Conservation (phyloP, 768 basidiomycete species). For the Suillus tomentosus region DNA sequence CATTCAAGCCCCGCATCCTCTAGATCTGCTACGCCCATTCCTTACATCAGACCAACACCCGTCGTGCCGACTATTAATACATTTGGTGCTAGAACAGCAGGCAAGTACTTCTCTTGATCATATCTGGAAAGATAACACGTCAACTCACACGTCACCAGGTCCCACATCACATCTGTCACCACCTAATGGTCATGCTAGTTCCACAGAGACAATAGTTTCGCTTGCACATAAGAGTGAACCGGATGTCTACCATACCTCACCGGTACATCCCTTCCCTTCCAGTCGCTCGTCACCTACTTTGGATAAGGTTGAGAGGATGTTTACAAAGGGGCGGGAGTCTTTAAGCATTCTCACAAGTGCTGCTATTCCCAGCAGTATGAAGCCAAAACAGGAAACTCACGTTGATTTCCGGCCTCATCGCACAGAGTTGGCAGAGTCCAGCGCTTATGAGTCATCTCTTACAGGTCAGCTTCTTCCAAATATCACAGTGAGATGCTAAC, state of each 20-base stretch:
- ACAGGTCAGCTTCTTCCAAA: slow-evolving; percentile 23
- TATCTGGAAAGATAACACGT: background rate
- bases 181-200: background rate
- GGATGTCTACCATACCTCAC: background rate
- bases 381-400: slow-evolving; percentile 16
- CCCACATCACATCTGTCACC: background rate
- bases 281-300: slow-evolving; percentile 29
- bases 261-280: background rate
- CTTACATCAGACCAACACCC: slow-evolving; percentile 41
- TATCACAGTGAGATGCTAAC: slow-evolving; percentile 9
- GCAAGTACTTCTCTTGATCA: slow-evolving; percentile 15
- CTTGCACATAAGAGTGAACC: background rate
- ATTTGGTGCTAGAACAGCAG: slow-evolving; percentile 13
- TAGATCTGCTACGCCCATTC: slow-evolving; percentile 30
- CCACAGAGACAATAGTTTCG: background rate
- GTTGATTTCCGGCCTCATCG: slow-evolving; percentile 20
- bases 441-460: slow-evolving; percentile 20
- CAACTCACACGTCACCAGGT: slow-evolving; percentile 3
- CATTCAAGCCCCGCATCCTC: slow-evolving; percentile 20
- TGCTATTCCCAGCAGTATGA: slow-evolving; percentile 12
- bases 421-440: slow-evolving; percentile 15
- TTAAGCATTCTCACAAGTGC: slow-evolving; percentile 31
- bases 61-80: slow-evolving; percentile 16
- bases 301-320: slow-evolving; percentile 36
- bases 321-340: slow-evolving; percentile 33